These are phyloP conservation scores for Leccinum boreale DNA, from an alignment of 768 basidiomycete species.

Conservation along the genomic window DNA sequence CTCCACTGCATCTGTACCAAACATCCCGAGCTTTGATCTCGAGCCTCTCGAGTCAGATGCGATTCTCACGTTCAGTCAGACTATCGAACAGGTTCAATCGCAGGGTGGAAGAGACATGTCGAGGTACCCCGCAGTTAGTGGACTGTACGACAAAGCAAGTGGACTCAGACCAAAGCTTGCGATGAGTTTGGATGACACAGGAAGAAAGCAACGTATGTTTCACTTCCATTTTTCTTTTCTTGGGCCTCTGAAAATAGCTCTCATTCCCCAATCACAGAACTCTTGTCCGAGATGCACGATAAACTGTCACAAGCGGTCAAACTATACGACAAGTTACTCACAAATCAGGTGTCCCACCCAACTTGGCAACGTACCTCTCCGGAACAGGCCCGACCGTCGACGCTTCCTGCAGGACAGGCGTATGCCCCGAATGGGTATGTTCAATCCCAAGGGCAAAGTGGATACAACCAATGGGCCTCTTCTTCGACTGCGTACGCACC, in stretches of 20 bases:
- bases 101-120: slow-evolving; percentile 77
- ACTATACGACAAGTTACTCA: slow-evolving; percentile 85
- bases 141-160: slow-evolving; percentile 81
- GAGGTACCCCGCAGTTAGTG: slow-evolving; percentile 79
- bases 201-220: slow-evolving; percentile 76
- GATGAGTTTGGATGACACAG: slow-evolving; percentile 79
- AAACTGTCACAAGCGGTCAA: slow-evolving; percentile 91
- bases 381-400: slow-evolving; percentile 18
- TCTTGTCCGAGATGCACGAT: slow-evolving; percentile 91
- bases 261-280: slow-evolving; percentile 44
- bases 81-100: slow-evolving; percentile 77
- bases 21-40: slow-evolving; percentile 76
- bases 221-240: slow-evolving; percentile 1
- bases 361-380: slow-evolving; percentile 47
- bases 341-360: slow-evolving; percentile 75
- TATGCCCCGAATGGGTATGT: slow-evolving; percentile 31
- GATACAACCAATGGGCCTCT: slow-evolving; percentile 34
- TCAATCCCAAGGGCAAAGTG: slow-evolving; percentile 21
- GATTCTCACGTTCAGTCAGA: slow-evolving; percentile 88
- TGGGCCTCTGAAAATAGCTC: not conserved
- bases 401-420: slow-evolving; percentile 27
- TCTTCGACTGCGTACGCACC: slow-evolving; percentile 20
- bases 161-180: slow-evolving; percentile 78
- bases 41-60: slow-evolving; percentile 78
- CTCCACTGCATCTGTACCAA: slow-evolving; percentile 40